A percentile compares a stretch with the other conserved stretches of the same genome.
These are phyloP conservation scores for Russula olivacea DNA, from an alignment of 768 basidiomycete genomes.

Conservation along the genomic window DNA sequence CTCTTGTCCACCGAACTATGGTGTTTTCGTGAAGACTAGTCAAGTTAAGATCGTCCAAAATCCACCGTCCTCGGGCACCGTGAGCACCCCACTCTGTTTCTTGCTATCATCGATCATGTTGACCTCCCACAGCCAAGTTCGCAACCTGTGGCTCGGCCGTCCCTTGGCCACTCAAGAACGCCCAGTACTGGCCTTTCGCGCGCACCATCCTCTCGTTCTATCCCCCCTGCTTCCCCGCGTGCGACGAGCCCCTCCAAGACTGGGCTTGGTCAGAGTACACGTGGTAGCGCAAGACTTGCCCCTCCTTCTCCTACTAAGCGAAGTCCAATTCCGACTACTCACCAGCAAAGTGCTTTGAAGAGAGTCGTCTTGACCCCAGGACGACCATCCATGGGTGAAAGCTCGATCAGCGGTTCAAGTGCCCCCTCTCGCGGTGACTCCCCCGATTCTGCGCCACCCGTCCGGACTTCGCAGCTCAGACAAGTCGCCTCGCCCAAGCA, in stretches of 20 bases:
- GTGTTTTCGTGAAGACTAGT: constrained; percentile 85
- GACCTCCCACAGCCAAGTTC: constrained; percentile 10
- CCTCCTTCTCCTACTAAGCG: constrained; percentile 56
- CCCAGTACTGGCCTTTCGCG: constrained; percentile 19
- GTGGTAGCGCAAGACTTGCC: constrained; percentile 16
- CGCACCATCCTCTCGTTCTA: constrained; percentile 18
- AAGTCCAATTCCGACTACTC: constrained; percentile 24
- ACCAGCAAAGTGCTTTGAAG: constrained; percentile 13
- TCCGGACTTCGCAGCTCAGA: constrained; percentile 26
- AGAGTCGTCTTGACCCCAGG: constrained; percentile 35
- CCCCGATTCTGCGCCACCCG: constrained; percentile 27
- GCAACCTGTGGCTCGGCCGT: not conserved
- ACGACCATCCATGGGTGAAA: constrained; percentile 35
- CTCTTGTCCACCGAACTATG: constrained; percentile 63
- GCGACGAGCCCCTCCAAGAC: constrained; percentile 16
- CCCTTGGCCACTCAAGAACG: constrained; percentile 17
- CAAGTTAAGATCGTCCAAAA: constrained; percentile 58
- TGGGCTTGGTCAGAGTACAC: constrained; percentile 20
- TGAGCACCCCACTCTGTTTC: constrained; percentile 1
- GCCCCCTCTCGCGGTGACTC: constrained; percentile 33
- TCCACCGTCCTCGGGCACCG: not conserved
- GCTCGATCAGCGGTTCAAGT: constrained; percentile 30
- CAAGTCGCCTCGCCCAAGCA: constrained; percentile 35
- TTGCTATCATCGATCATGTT: not conserved
- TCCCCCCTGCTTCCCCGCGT: constrained; percentile 22